A percentile compares a stretch with the other conserved stretches of the same genome.
Evolutionary conservation across 306 rosid species (phyloP).

Genomic region (Alnus rubra): DNA sequence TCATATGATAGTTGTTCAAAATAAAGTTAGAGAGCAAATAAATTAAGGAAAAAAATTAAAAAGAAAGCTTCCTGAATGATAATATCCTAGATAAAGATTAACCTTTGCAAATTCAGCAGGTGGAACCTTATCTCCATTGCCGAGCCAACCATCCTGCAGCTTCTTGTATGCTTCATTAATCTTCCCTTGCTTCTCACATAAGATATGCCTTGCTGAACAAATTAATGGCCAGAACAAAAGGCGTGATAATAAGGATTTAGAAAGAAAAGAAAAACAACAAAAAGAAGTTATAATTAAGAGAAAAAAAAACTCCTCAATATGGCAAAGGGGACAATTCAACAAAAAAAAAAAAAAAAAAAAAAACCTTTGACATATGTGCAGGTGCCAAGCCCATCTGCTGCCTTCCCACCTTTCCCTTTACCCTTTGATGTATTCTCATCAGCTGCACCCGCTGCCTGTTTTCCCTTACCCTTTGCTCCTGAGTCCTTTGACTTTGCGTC

Average conservation of each 20-base stretch:
- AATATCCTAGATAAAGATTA: slow-evolving; percentile 14
- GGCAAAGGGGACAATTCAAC: neutral
- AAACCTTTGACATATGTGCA: slow-evolving; percentile 93
- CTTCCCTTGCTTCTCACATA: slow-evolving; percentile 96
- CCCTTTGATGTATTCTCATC: slow-evolving; percentile 79
- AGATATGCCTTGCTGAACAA: slow-evolving; percentile 76
- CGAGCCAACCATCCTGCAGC: slow-evolving; percentile 92
- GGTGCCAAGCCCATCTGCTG: slow-evolving; percentile 87
- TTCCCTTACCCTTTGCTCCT: slow-evolving; percentile 83
- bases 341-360: slow-evolving; percentile 26
- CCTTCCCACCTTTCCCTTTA: slow-evolving; percentile 83
- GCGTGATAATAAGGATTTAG: neutral
- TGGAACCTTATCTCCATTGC: slow-evolving; percentile 92
- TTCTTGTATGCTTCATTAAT: slow-evolving; percentile 95
- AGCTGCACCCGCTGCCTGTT: slow-evolving; percentile 67
- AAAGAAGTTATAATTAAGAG: neutral
- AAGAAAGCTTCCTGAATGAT: slow-evolving; percentile 3
- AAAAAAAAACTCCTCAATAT: neutral
- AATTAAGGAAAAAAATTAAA: neutral
- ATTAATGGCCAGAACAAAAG: slow-evolving; percentile 11
- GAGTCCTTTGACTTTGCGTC: slow-evolving; percentile 72
- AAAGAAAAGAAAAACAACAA: neutral
- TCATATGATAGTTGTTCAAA: neutral
- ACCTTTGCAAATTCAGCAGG: slow-evolving; percentile 97
- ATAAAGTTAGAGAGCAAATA: neutral